Evolutionary conservation across 225 moss, liverwort and hornwort species (phyloP).

Genomic region (Takakia lepidozioides): DNA sequence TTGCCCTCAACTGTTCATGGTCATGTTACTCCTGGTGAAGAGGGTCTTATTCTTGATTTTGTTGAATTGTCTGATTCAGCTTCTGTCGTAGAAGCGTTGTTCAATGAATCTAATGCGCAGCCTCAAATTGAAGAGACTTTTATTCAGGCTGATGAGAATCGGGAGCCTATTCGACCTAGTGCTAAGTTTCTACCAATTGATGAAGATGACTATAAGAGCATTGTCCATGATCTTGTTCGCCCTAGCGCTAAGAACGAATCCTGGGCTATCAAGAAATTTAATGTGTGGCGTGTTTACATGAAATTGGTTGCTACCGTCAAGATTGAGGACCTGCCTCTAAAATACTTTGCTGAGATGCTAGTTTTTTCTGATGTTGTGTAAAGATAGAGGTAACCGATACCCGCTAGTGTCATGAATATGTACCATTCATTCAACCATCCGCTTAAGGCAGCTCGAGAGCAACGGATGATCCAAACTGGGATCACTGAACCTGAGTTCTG

Average conservation of each 20-base stretch:
- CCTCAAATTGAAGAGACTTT: too few species aligned
- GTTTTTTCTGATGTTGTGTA: not conserved
- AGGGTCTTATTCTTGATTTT: too few species aligned
- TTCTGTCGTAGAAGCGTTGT: too few species aligned
- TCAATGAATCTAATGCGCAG: too few species aligned
- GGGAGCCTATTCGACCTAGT: not conserved
- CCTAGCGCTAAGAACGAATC: not conserved
- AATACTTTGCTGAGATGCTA: not conserved
- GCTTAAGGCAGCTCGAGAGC: not conserved
- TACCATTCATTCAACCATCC: not conserved
- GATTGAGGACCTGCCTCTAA: too few species aligned
- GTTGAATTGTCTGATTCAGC: too few species aligned
- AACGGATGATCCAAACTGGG: not conserved
- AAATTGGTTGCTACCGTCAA: too few species aligned
- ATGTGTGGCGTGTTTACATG: not conserved
- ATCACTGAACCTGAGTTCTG: not conserved
- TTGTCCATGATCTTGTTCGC: not conserved
- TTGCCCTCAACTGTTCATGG: too few species aligned
- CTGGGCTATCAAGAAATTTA: not conserved
- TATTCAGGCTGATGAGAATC: too few species aligned
- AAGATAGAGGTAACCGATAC: not conserved
- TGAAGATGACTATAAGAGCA: not conserved
- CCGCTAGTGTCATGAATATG: not conserved
- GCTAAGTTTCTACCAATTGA: not conserved
- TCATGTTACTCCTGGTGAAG: too few species aligned